Evolutionary conservation across 495 filamentous ascomycete species (phyloP).

Genomic region (Neurospora cerealis): DNA sequence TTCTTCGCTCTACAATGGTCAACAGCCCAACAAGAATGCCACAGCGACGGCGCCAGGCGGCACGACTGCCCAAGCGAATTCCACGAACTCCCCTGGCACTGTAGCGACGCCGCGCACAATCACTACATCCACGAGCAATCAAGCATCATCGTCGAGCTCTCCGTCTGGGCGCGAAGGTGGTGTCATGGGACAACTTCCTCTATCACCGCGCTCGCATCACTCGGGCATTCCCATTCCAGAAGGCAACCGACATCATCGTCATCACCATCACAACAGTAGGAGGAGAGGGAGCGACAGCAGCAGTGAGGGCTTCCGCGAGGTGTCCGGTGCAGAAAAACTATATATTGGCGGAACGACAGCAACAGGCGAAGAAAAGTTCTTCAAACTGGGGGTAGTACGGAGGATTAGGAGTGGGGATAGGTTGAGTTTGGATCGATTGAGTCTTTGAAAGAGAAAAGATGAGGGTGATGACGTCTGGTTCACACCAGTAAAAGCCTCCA

Average conservation of each 20-base stretch:
- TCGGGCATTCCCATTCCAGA: constrained; percentile 28
- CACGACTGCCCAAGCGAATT: constrained; percentile 8
- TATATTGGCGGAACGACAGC: constrained; percentile 83
- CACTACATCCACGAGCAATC: constrained; percentile 15
- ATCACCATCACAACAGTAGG: constrained; percentile 20
- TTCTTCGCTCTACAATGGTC: constrained; percentile 21
- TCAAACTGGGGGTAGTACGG: constrained; percentile 53
- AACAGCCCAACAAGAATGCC: constrained; percentile 36
- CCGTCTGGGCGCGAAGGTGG: constrained; percentile 25
- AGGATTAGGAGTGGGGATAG: constrained; percentile 45
- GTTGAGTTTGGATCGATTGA: constrained; percentile 46
- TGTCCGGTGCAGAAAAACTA: constrained; percentile 64
- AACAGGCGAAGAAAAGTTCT: constrained; percentile 80
- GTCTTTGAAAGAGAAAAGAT: constrained; percentile 32
- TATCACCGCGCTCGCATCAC: constrained; percentile 28
- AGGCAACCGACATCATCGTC: constrained; percentile 15
- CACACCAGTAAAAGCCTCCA: background rate
- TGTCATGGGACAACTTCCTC: constrained; percentile 34
- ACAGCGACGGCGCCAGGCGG: constrained; percentile 16
- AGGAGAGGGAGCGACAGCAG: constrained; percentile 72
- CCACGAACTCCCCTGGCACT: constrained; percentile 2
- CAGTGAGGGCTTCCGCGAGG: constrained; percentile 69
- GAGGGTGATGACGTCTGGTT: background rate
- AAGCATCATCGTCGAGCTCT: constrained; percentile 21
- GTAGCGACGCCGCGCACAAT: constrained; percentile 21